phyloP scores from a whole-genome alignment of 2,329 filamentous ascomycete species.

The Cordyceps javanica region DNA sequence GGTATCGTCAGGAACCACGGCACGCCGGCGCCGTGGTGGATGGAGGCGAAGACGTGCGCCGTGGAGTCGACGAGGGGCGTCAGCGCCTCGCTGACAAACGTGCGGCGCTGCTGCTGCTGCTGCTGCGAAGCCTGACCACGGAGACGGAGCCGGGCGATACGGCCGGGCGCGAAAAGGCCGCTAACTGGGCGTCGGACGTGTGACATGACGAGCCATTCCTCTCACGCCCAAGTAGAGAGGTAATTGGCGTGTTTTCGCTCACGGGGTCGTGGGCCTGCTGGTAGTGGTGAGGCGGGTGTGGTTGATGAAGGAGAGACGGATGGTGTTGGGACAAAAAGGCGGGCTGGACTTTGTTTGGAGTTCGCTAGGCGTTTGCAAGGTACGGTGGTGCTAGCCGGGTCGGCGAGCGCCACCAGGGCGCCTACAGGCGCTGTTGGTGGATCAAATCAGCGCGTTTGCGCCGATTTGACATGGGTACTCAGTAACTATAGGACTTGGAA shows the following conservation, averaged over 20 bases:
- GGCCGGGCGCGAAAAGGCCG: neutral
- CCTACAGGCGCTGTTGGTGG: no score
- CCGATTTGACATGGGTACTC: no score
- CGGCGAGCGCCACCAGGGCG: no score
- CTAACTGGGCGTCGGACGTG: neutral
- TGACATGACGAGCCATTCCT: constrained; percentile 7
- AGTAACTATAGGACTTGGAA: no score
- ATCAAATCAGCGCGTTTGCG: no score
- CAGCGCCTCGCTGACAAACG: neutral
- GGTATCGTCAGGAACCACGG: constrained; percentile 52
- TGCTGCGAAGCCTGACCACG: neutral
- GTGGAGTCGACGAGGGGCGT: constrained; percentile 27
- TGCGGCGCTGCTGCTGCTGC: constrained; percentile 17
- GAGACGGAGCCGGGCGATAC: neutral
- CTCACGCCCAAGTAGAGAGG: neutral
- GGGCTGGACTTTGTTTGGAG: neutral
- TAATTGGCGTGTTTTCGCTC: neutral
- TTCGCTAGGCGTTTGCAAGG: no score
- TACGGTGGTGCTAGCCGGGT: no score
- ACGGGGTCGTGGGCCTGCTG: neutral
- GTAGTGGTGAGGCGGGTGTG: neutral
- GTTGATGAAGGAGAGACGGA: neutral
- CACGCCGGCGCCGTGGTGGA: constrained; percentile 43
- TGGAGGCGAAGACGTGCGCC: constrained; percentile 35
- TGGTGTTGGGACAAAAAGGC: neutral